Conservation (phyloP, 1,139 yeast genomes). For the Suhomyces kunorum region DNA sequence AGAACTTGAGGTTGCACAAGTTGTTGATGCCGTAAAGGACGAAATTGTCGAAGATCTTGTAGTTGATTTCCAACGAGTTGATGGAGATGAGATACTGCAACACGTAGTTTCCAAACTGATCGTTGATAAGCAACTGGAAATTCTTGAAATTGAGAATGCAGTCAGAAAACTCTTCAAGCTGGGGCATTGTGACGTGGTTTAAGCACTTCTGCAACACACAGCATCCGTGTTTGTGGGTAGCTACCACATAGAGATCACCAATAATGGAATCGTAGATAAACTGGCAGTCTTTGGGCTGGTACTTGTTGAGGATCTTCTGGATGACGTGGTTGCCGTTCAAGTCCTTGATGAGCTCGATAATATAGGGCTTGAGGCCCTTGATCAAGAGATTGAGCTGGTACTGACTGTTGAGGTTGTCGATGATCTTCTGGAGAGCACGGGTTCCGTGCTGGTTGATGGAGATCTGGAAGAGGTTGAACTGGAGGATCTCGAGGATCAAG, state of each 20-base stretch:
- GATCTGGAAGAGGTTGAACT: slow-evolving; percentile 44
- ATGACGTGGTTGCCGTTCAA: slow-evolving; percentile 52
- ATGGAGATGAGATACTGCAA: slow-evolving; percentile 48
- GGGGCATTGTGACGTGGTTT: slow-evolving; percentile 44
- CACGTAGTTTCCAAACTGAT: slow-evolving; percentile 52
- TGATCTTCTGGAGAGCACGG: slow-evolving; percentile 48
- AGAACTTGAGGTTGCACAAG: slow-evolving; percentile 46
- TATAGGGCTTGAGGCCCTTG: slow-evolving; percentile 56
- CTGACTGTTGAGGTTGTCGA: slow-evolving; percentile 39
- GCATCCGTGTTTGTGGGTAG: slow-evolving; percentile 53
- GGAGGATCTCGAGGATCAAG: slow-evolving; percentile 42
- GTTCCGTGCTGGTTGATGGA: slow-evolving; percentile 50
- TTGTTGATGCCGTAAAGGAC: slow-evolving; percentile 36
- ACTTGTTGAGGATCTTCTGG: slow-evolving; percentile 47
- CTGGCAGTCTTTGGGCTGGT: slow-evolving; percentile 41
- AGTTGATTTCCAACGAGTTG: slow-evolving; percentile 40
- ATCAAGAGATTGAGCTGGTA: slow-evolving; percentile 46
- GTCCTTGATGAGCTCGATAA: slow-evolving; percentile 46
- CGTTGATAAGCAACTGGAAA: slow-evolving; percentile 38
- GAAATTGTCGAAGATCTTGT: slow-evolving; percentile 38
- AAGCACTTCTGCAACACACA: slow-evolving; percentile 51
- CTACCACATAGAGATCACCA: slow-evolving; percentile 39
- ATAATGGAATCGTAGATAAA: slow-evolving; percentile 47
- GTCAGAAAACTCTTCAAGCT: slow-evolving; percentile 37
- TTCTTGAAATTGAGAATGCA: slow-evolving; percentile 39